Conservation (phyloP, 192 early-diverging fungal genomes). For the Physocladia obscura region DNA sequence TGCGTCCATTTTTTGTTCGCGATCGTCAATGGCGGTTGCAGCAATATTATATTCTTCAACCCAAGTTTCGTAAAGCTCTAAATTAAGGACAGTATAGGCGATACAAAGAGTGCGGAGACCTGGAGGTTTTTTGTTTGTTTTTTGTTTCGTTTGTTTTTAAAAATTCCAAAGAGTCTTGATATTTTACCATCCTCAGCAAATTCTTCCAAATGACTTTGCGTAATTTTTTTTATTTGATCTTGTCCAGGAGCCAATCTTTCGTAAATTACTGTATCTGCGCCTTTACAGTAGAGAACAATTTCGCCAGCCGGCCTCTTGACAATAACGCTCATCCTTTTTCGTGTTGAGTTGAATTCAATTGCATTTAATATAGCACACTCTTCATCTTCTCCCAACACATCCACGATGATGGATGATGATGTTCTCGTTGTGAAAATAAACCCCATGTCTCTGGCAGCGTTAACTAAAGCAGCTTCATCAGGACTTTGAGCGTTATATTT, state of each 20-base stretch:
- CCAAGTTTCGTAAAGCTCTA: slow-evolving; percentile 74
- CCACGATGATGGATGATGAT: slow-evolving; percentile 62
- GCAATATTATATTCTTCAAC: slow-evolving; percentile 72
- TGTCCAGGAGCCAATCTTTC: slow-evolving; percentile 75
- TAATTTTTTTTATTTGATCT: slow-evolving; percentile 64
- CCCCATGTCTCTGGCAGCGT: slow-evolving; percentile 80
- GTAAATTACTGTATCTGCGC: slow-evolving; percentile 93
- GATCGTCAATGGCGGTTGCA: slow-evolving; percentile 66
- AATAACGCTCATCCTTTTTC: slow-evolving; percentile 96
- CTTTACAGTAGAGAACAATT: slow-evolving; percentile 86
- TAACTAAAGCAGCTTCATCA: slow-evolving; percentile 90
- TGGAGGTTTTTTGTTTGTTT: neutral
- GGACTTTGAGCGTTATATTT: slow-evolving; percentile 92
- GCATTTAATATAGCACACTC: slow-evolving; percentile 53
- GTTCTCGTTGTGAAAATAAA: slow-evolving; percentile 80
- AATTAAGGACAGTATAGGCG: slow-evolving; percentile 70
- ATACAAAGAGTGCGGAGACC: slow-evolving; percentile 82
- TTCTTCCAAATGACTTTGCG: slow-evolving; percentile 72
- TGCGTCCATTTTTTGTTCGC: slow-evolving; percentile 78
- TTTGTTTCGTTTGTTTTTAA: neutral
- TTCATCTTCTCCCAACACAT: slow-evolving; percentile 72
- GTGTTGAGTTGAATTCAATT: slow-evolving; percentile 85
- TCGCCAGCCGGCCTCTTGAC: slow-evolving; percentile 66
- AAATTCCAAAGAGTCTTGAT: neutral
- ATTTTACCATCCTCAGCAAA: slow-evolving; percentile 76